Evolutionary conservation across 2,329 filamentous ascomycete genomes (phyloP), one percentile per base, ranked within the genome.

Genomic region (Fusarium staphyleae): DNA sequence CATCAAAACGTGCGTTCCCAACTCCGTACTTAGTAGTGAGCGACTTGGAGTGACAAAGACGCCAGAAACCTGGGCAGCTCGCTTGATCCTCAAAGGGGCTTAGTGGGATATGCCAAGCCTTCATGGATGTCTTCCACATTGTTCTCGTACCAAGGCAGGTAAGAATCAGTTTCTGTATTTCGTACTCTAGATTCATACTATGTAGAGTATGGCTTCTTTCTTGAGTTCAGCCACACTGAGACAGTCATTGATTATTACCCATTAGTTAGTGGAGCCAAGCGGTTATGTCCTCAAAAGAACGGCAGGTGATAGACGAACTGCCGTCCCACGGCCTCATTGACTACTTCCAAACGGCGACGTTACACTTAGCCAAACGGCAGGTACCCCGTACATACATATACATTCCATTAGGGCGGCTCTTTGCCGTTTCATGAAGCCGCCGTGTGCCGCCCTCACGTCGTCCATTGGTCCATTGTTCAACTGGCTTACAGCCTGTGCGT

Each of bases 31-130:
- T 22, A 6, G 19, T 6, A 29, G 24, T 34, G 36, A 22, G 19
- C 43, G 18, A 24, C 22, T 24, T 24, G 22, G 3, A 9, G 35
- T 44, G 34, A 19, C 49, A 57, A 45, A 36, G 48, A 54, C 50
- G 57, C 47, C 52, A 60, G 44, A 47, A 62, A 40, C 53, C 39
- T 48, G 53, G 28, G 53, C 51, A 43, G 53, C 15, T 62, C n/a
- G 37, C 43, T 45, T 50, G 40, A 39, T 54, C 24, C 54, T 44
- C 28, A 58, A 47, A 55, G 28, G 14, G 45, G 53, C 14, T 48
- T 62, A 62, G 58, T 37, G 58, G 32, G 29, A 55, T 29, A 59
- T 59, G 49, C 45, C 53, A 61, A 58, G 41, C 22, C 36, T 46
- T 8, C 22, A 8, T 24, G 22, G 7, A 24, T 24, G 22, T 55